Evolutionary conservation across 2,329 filamentous ascomycete species (phyloP), one percentile per base, ranked within the genome.

Genomic region (Atkinsonella texensis): DNA sequence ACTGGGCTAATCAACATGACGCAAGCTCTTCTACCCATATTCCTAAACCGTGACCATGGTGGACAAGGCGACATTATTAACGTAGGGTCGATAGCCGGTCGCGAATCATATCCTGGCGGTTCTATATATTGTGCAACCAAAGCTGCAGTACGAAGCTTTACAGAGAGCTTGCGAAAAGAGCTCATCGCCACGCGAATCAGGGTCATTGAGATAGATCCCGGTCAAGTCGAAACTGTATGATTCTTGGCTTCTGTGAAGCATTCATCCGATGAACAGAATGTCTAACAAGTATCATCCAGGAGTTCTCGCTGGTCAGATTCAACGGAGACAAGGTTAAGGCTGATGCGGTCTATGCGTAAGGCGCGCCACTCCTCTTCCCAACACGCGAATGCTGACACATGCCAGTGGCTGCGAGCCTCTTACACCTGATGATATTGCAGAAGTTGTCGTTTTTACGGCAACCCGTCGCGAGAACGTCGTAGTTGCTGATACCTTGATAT

Each of bases 1-100:
- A 93, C 86, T 2, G 93, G 93, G 31, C 76, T 98, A 35, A 93
- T 98, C 73, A 87, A 91, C 74, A 88, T 97, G 85, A 97, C 93
- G 0, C 93, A 98, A 74, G 87, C 87, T 45, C 75, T 96, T 42
- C 69, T 97, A 17, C 82, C 87, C 49, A 83, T 89, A 65, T 94
- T 90, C 76, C 85, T 89, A 68, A 74, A 79, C 60, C 87, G 78
- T 68, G 80, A 70, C 63, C 77, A 91, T 52, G 84, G 86, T 53
- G 90, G 89, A 52, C 74, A 79, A 43, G 91, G 91, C 60, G 93
- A 97, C 65, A 90, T 98, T 65, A 95, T 98, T 72, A 97, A 96
- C 64, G 72, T 96, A 62, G 90, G 90, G 55, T 89, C 84, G 58
- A 90, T 95, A 63, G 90, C 90, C n/a, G 90, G 67, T 66, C 79